These are phyloP conservation scores for Batkoa obscura DNA, from an alignment of 371 early-diverging fungal species.

Conservation along the genomic window DNA sequence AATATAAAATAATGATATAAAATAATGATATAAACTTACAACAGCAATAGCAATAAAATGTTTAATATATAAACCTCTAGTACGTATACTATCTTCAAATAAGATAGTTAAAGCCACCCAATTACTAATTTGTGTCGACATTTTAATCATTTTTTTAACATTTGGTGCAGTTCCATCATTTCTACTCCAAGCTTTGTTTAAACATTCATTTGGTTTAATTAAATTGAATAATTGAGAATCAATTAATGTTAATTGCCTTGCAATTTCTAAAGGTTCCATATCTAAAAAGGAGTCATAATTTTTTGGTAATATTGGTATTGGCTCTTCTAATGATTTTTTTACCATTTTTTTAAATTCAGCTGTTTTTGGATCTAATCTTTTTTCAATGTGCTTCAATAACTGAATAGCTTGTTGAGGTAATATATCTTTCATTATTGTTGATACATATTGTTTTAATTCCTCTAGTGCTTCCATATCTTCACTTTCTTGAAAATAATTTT, in stretches of 20 bases:
- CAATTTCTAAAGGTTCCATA: conserved; percentile 6
- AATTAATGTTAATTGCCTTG: conserved; percentile 7
- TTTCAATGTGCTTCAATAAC: conserved; percentile 44
- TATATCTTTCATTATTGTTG: conserved; percentile 16
- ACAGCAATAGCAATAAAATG: conserved; percentile 75
- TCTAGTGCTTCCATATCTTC: conserved; percentile 46
- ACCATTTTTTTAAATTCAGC: conserved; percentile 33
- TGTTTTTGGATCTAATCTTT: conserved; percentile 14
- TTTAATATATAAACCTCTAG: conserved; percentile 48
- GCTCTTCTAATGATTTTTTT: conserved; percentile 28
- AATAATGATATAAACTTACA: not conserved
- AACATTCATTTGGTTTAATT: conserved; percentile 6
- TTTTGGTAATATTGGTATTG: conserved; percentile 44
- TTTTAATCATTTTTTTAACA: conserved; percentile 54
- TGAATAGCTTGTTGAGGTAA: conserved; percentile 49
- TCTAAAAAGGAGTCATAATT: conserved; percentile 22
- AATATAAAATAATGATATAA: too few relatives aligned
- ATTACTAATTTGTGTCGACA: conserved; percentile 48
- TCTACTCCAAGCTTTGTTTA: conserved; percentile 16
- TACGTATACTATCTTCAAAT: conserved; percentile 54
- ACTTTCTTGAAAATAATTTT: conserved; percentile 60
- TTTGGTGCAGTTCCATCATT: conserved; percentile 37
- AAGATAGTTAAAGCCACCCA: conserved; percentile 78
- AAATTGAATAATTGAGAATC: conserved; percentile 7
- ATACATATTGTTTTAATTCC: conserved; percentile 12